These are phyloP conservation scores for Diphasiastrum complanatum DNA, from an alignment of 83 land plant genomes.

Conservation along the genomic window DNA sequence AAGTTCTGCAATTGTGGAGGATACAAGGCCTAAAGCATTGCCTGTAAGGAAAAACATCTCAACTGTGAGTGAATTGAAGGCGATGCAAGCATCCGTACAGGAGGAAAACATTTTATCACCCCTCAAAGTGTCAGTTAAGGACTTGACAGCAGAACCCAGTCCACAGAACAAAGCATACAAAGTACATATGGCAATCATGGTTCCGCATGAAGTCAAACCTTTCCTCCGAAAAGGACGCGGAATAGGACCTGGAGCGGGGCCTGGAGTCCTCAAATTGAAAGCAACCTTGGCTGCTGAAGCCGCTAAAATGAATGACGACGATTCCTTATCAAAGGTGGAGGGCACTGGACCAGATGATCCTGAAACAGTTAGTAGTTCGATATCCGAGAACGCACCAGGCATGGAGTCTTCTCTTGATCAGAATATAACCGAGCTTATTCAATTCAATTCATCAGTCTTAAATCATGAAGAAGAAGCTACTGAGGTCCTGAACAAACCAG, in stretches of 20 bases:
- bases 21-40: constrained; percentile 37
- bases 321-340: too few relatives aligned
- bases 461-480: too few relatives aligned
- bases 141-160: constrained; percentile 19
- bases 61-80: constrained; percentile 40
- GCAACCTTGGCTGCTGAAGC: constrained; percentile 23
- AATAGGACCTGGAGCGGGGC: constrained; percentile 36
- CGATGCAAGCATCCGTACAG: constrained; percentile 25
- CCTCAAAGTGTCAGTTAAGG: constrained; percentile 27
- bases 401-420: too few relatives aligned
- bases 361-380: too few relatives aligned
- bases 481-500: too few relatives aligned
- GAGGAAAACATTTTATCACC: constrained; percentile 38
- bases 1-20: constrained; percentile 39
- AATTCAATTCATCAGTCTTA: too few relatives aligned
- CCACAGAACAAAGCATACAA: constrained; percentile 19
- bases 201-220: constrained; percentile 59
- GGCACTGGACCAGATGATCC: too few relatives aligned
- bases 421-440: too few relatives aligned
- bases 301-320: constrained; percentile 15
- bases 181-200: too few relatives aligned
- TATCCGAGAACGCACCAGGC: too few relatives aligned
- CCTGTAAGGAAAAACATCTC: constrained; percentile 44
- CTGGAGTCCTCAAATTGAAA: constrained; percentile 32
- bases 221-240: constrained; percentile 56